Base-by-base conservation (phyloP, 345 rosid genomes). In the Gossypium australe region DNA sequence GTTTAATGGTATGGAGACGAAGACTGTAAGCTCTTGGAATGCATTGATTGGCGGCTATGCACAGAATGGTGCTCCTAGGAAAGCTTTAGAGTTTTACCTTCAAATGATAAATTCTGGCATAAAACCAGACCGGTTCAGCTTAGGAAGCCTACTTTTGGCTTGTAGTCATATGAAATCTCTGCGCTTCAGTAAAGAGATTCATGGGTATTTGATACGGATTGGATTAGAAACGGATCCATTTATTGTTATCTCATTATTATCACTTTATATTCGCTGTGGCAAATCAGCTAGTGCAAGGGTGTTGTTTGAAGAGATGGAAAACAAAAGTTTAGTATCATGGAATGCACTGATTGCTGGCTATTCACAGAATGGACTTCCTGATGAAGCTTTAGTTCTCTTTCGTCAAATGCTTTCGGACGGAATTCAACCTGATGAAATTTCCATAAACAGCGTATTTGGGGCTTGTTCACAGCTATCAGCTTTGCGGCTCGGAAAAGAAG, bases 1-100 rank as follows among this genome's bases (percentile, higher is more conserved):
- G 53, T 89, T 86, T 78, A 11, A 59, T 68, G 72, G 79, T 17
- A 84, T 89, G 72, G 65, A 69, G 48, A 72, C 9, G 11, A 89
- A 83, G 82, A 87, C 83, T 2, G 87, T 85, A 43, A 89, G 75
- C 79, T 86, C 93, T 72, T 90, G 92, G 93, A 90, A 90, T 85
- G 92, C 93, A 34, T 75, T 90, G 75, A 86, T 89, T 18, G 80
- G 84, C 48, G 89, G 88, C 10, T 78, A 76, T 72, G 86, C 85
- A 11, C 90, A 86, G 71, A 87, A 82, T 74, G 85, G 82, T 78
- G 80, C 84, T 81, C 85, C 92, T 59, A 67, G 29, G 59, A 76
- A 78, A 76, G 89, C 93, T 62, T 73, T 89, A 61, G 75, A 84
- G 29, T 81, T 78, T 13, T 76, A 72, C 73, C 63, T 58, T 73